phyloP scores from a whole-genome alignment of 2,329 filamentous ascomycete genomes.

The Fusarium humuli region DNA sequence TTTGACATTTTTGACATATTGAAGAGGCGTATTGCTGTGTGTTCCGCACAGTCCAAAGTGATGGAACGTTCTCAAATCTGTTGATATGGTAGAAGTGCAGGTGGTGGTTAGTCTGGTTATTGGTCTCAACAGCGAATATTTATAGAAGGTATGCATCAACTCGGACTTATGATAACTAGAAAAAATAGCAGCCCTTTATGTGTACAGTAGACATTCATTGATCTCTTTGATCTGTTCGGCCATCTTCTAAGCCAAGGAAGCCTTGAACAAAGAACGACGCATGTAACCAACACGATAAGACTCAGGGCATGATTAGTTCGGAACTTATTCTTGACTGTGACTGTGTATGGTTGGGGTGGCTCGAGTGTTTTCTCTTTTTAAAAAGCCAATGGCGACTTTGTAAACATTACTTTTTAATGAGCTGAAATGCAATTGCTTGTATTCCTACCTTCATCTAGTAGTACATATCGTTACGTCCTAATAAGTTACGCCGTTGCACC shows the following conservation, averaged over 20 bases:
- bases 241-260: not conserved
- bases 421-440: not conserved
- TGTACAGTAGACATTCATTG: not conserved
- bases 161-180: not conserved
- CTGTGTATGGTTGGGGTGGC: not conserved
- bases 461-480: not conserved
- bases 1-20: not conserved
- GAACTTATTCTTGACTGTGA: not conserved
- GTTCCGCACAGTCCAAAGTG: not conserved
- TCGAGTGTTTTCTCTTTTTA: not conserved
- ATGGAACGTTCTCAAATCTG: not conserved
- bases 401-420: not conserved
- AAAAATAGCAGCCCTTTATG: not conserved
- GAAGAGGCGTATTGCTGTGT: not conserved
- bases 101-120: not conserved
- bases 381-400: not conserved
- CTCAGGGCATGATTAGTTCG: not conserved
- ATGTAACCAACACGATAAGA: not conserved
- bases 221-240: not conserved
- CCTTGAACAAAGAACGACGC: not conserved
- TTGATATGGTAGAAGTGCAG: not conserved
- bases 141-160: not conserved
- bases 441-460: not conserved
- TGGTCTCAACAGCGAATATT: not conserved
- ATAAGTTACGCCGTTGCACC: not conserved